Evolutionary conservation across 768 basidiomycete species (phyloP).

Genomic region (Lyophyllum semitale): DNA sequence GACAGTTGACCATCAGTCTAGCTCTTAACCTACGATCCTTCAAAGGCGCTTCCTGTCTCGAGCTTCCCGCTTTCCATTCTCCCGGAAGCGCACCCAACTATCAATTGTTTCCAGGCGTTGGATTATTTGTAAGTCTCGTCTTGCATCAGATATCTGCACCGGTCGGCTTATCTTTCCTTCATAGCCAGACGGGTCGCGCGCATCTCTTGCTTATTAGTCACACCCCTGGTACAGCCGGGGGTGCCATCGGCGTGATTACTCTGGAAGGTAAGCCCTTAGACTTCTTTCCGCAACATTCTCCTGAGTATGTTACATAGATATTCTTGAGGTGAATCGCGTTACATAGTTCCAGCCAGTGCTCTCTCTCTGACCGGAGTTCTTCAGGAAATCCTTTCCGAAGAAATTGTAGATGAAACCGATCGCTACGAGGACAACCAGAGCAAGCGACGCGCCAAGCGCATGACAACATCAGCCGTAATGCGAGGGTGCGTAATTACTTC

Average conservation of each 20-base stretch:
- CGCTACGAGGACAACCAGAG: conserved; percentile 85
- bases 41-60: conserved; percentile 72
- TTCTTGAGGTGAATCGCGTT: conserved; percentile 62
- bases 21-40: conserved; percentile 89
- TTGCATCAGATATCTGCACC: background rate
- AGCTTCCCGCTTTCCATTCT: conserved; percentile 79
- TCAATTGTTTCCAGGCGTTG: conserved; percentile 93
- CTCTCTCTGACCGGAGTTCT: background rate
- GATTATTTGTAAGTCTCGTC: conserved; percentile 77
- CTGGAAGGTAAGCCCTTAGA: conserved; percentile 62
- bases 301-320: conserved; percentile 44
- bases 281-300: background rate
- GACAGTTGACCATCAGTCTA: conserved; percentile 25
- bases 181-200: conserved; percentile 89
- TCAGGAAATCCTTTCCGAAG: conserved; percentile 93
- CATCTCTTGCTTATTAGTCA: conserved; percentile 86
- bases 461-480: conserved; percentile 78
- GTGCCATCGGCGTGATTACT: conserved; percentile 89
- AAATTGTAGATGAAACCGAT: conserved; percentile 96
- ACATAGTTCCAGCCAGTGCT: background rate
- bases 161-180: background rate
- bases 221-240: conserved; percentile 80
- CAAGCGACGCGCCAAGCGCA: conserved; percentile 70
- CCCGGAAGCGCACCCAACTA: conserved; percentile 85
- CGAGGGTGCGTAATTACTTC: conserved; percentile 53